Evolutionary conservation across 345 rosid genomes (phyloP), one percentile per base, ranked within the genome.

Genomic region (Eutrema japonicum): DNA sequence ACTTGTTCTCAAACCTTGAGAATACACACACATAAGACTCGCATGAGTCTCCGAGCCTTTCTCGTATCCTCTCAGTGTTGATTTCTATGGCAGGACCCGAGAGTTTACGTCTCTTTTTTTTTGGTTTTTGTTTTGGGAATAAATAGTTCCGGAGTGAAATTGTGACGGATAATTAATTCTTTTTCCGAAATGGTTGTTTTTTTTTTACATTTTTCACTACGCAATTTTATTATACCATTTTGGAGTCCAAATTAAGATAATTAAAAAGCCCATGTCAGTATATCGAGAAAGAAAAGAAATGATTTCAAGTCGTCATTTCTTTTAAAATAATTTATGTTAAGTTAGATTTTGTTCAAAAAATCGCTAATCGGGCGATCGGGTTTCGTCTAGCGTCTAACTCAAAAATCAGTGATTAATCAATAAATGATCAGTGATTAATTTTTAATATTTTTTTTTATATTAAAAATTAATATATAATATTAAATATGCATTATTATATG

Each of bases 1-100:
- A 22, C 71, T 95, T 78, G 96, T 88, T 54, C 90, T 88, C 66
- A 89, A 86, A 63, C 97, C 97, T 43, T 90, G 78, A 77, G 62
- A 56, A 26, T 26, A 6, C 27, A 52, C 26, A 29, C 27, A 52
- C 57, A 12, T 22, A 22, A 22, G 26, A 22, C 26, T 22, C 30
- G 13, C 57, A 40, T 38, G 69, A 72, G 56, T 58, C 67, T 65
- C 16, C 22, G 27, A 37, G 22, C 46, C 56, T 46, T 70, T 71
- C 60, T 38, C 52, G 29, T 46, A 60, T 5, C n/a, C 64, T 79
- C 80, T 72, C 82, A 84, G 80, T 80, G 85, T 84, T 66, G 61
- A 72, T 71, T 66, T 78, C 80, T 84, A 77, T 55, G 58, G 68
- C 64, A 49, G 60, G 41, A 49, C 59, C 48, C 30, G 35, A 38